Conservation (phyloP, 2,329 filamentous ascomycete genomes). For the Trichophyton rubrum region DNA sequence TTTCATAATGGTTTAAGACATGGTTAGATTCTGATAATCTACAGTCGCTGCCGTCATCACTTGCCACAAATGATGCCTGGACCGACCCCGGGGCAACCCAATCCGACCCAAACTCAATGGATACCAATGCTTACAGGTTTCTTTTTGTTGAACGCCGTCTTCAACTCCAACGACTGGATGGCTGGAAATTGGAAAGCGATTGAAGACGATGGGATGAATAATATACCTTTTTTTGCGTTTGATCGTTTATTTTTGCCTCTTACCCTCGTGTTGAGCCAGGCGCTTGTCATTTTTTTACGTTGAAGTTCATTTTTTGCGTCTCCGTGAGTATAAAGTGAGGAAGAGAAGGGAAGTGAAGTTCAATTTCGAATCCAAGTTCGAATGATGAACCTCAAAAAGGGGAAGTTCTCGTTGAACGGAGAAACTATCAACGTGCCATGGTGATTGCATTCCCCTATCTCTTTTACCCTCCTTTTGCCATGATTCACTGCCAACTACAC, state of each 20-base stretch:
- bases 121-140: not conserved
- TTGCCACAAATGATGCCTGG: not conserved
- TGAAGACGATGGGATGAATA: not conserved
- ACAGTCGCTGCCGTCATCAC: not conserved
- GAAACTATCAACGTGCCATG: not conserved
- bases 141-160: not conserved
- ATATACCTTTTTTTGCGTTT: not conserved
- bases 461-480: not conserved
- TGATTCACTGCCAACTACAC: not conserved
- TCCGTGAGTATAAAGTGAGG: not conserved
- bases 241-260: not conserved
- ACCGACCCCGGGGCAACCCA: not conserved
- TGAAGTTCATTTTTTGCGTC: not conserved
- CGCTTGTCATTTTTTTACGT: not conserved
- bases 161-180: not conserved
- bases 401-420: not conserved
- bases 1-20: constrained; percentile 9
- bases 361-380: not conserved
- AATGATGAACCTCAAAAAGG: not conserved
- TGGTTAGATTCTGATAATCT: not conserved
- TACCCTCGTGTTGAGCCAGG: not conserved
- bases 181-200: not conserved
- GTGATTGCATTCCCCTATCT: not conserved
- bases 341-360: not conserved
- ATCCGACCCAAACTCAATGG: not conserved